Evolutionary conservation across 2,329 filamentous ascomycete genomes (phyloP), one percentile per base, ranked within the genome.

Genomic region (Trichoderma sp.): DNA sequence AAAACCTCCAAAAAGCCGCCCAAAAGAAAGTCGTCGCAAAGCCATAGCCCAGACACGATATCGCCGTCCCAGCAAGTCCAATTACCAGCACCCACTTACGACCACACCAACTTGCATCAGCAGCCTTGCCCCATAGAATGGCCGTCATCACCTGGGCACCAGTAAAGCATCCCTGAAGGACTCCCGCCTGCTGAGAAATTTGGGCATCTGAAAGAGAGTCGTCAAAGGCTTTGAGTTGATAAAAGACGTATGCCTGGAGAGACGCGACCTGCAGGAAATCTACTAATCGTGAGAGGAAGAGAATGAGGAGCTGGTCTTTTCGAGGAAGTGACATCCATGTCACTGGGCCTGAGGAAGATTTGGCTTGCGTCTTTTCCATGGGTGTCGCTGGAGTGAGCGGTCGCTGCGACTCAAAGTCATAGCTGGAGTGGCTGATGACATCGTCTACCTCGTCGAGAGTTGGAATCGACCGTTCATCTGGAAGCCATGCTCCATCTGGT

Each of bases 241-340:
- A 70, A 21, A 70, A 70, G 39, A 53, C 67, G 4, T 70, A 70
- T 14, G 67, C 67, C 34, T 70, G 67, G 6, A 70, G 67, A n/a
- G 67, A 70, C 2, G 39, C 67, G 9, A 70, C 57, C 39, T 70
- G 67, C 5, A 70, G 28, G 39, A 70, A 70, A n/a, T 70, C 57
- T 28, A 70, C 67, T 14, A 70, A 51, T 32, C 67, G 67, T 15
- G 67, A 89, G 30, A 93, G 82, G 12, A 91, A 92, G 26, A 94
- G 82, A 67, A 94, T 89, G 39, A 88, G 81, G 7, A 94, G 85
- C 78, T 94, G 92, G 73, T 88, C 86, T 79, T 93, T 94, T 61
- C 89, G 86, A 2, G 92, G 92, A 0, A 94, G 83, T 1, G 90
- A 89, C 70, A 84, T 83, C 92, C 92, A 94, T 74, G 90, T 89